A percentile compares a stretch with the other conserved stretches of the same genome.
phyloP scores from a whole-genome alignment of 805 yeast genomes.

The Isabelozyma rhagii region DNA sequence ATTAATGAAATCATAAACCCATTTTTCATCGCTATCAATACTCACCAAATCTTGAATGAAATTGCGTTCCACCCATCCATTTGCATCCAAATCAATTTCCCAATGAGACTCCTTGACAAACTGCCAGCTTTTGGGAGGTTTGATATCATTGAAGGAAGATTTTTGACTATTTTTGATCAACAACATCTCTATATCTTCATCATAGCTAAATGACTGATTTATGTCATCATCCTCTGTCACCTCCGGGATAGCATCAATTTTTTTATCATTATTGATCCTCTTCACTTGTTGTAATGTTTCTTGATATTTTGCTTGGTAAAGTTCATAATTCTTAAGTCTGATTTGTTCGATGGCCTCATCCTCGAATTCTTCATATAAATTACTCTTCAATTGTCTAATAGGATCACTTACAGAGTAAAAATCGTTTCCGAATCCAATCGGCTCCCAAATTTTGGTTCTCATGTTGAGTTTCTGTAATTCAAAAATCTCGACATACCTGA shows the following conservation, averaged over 20 bases:
- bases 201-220: slow-evolving; percentile 3
- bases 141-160: slow-evolving; percentile 33
- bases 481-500: slow-evolving; percentile 56
- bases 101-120: slow-evolving; percentile 49
- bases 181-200: slow-evolving; percentile 9
- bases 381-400: slow-evolving; percentile 19
- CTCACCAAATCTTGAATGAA: slow-evolving; percentile 50
- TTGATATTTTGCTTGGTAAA: background rate
- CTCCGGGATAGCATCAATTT: slow-evolving; percentile 2
- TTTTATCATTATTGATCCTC: background rate
- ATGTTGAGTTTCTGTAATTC: slow-evolving; percentile 59
- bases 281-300: background rate
- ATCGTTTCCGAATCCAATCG: slow-evolving; percentile 56
- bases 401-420: slow-evolving; percentile 48
- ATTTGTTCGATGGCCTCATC: background rate
- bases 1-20: slow-evolving; percentile 71
- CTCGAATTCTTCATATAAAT: slow-evolving; percentile 10
- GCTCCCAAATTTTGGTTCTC: slow-evolving; percentile 56
- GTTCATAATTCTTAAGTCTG: slow-evolving; percentile 17
- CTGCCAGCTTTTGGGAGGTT: slow-evolving; percentile 61
- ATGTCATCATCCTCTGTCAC: slow-evolving; percentile 5
- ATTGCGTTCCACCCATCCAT: slow-evolving; percentile 57
- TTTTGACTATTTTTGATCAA: slow-evolving; percentile 8
- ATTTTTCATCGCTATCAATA: slow-evolving; percentile 72
- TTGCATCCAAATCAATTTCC: slow-evolving; percentile 64